phyloP scores from a whole-genome alignment of 495 filamentous ascomycete genomes.

The Pseudotulostoma volvatum region DNA sequence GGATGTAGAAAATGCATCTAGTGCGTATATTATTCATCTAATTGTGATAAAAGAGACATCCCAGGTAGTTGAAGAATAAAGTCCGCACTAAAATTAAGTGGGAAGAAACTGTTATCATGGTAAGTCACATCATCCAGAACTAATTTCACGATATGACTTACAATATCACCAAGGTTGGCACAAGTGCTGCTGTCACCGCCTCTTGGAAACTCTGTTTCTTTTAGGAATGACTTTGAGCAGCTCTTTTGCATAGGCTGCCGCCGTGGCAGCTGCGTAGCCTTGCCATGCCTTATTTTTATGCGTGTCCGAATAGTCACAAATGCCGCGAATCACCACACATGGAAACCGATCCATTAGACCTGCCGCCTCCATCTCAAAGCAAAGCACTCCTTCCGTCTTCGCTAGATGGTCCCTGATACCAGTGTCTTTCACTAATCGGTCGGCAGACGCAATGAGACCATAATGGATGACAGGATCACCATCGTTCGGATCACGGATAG shows the following conservation, averaged over 20 bases:
- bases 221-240: too few species aligned
- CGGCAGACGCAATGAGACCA: slow-evolving; percentile 1
- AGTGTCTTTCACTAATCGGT: neutral
- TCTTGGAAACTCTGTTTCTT: too few species aligned
- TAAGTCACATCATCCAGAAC: too few species aligned
- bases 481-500: neutral
- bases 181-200: too few species aligned
- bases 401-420: neutral
- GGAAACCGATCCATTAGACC: slow-evolving; percentile 12
- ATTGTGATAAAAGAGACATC: too few species aligned
- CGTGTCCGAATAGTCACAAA: slow-evolving; percentile 19
- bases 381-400: slow-evolving; percentile 5
- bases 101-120: too few species aligned
- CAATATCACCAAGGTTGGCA: too few species aligned
- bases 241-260: slow-evolving; percentile 13
- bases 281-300: slow-evolving; percentile 7
- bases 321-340: slow-evolving; percentile 16
- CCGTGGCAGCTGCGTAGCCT: slow-evolving; percentile 13
- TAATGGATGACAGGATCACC: neutral
- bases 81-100: too few species aligned
- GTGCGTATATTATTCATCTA: too few species aligned
- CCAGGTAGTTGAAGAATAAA: too few species aligned
- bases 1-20: too few species aligned
- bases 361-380: slow-evolving; percentile 23
- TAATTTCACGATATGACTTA: too few species aligned